Conservation (phyloP, 2,329 filamentous ascomycete species). For the Fusarium domesticum region DNA sequence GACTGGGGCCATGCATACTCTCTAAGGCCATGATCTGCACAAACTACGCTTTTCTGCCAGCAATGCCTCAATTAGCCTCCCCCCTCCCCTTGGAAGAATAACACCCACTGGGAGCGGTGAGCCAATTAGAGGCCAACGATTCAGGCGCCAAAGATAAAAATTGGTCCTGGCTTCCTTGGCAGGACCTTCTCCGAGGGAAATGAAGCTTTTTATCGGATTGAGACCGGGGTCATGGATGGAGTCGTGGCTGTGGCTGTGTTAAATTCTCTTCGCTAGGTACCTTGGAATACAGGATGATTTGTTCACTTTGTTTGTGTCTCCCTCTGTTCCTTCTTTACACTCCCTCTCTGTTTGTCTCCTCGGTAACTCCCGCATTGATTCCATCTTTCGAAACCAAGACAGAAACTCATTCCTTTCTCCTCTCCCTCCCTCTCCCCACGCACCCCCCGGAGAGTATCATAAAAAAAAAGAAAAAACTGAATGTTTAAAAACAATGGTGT, state of each 20-base stretch:
- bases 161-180: not conserved
- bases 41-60: no score
- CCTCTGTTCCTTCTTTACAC: not conserved
- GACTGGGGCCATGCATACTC: no score
- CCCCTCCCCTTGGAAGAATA: not conserved
- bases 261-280: not conserved
- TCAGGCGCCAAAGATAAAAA: not conserved
- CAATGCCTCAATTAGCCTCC: not conserved
- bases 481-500: no score
- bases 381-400: no score
- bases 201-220: not conserved
- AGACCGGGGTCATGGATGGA: not conserved
- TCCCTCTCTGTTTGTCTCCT: not conserved
- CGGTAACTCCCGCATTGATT: no score
- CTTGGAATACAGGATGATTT: not conserved
- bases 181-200: not conserved
- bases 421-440: conserved; percentile 2
- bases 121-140: not conserved
- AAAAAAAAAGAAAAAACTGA: no score
- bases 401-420: no score
- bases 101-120: not conserved
- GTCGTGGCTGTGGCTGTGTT: conserved; percentile 8
- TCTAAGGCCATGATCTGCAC: no score
- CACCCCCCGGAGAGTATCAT: no score
- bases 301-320: not conserved